phyloP scores from a whole-genome alignment of 352 stramenopile species.

The Globisporangium parvum region DNA sequence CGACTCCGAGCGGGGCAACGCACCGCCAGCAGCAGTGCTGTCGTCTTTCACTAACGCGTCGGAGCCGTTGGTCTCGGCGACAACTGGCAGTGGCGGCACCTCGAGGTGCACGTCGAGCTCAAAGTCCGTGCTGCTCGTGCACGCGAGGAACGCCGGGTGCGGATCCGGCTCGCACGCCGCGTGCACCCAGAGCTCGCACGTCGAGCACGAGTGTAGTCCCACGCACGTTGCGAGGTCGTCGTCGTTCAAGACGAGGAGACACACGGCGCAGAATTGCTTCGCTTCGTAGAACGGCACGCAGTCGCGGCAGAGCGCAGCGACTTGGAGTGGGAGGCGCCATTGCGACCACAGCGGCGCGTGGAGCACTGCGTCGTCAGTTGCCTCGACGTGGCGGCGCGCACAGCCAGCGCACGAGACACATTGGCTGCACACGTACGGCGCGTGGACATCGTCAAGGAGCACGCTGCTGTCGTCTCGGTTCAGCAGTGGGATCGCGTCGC shows the following conservation, averaged over 20 bases:
- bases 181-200: constrained; percentile 78
- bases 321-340: constrained; percentile 60
- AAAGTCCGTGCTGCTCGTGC: constrained; percentile 28
- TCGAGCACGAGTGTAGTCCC: constrained; percentile 61
- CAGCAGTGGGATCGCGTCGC: constrained; percentile 48
- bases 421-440: constrained; percentile 64
- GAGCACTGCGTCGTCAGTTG: background rate
- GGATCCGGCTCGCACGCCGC: constrained; percentile 70
- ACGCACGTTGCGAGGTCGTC: constrained; percentile 35
- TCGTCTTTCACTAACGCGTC: background rate
- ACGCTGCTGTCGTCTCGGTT: constrained; percentile 47
- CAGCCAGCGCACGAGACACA: constrained; percentile 69
- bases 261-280: constrained; percentile 75
- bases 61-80: too few relatives aligned
- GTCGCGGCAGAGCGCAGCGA: constrained; percentile 51
- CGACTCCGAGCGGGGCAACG: background rate
- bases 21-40: too few relatives aligned
- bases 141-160: constrained; percentile 46
- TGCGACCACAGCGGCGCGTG: constrained; percentile 39
- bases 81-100: constrained; percentile 10
- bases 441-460: constrained; percentile 52
- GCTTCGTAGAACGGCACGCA: constrained; percentile 61
- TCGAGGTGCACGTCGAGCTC: constrained; percentile 43
- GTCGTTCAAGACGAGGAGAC: constrained; percentile 42
- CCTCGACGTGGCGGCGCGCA: constrained; percentile 4